Evolutionary conservation across 345 rosid species (phyloP).

Genomic region (Nasturtium officinale): DNA sequence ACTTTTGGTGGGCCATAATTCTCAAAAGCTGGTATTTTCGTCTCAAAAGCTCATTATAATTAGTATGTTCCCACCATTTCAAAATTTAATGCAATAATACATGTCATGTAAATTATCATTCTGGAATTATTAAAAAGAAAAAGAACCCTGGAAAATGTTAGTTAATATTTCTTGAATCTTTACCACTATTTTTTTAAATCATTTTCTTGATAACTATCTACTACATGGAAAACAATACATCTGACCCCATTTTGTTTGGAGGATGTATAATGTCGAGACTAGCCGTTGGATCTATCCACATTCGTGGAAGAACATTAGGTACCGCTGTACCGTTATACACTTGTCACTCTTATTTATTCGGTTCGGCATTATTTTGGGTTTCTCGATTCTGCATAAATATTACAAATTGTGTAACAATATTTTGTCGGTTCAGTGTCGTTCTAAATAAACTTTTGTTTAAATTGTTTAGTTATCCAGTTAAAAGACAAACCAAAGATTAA

Average conservation of each 20-base stretch:
- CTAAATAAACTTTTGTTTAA: neutral
- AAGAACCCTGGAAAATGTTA: neutral
- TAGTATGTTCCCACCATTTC: neutral
- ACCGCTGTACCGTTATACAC: neutral
- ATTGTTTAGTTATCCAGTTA: neutral
- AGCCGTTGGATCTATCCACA: slow-evolving; percentile 20
- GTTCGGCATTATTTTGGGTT: neutral
- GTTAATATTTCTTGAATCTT: neutral
- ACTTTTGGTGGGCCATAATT: slow-evolving; percentile 13
- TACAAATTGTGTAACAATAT: neutral
- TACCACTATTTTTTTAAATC: neutral
- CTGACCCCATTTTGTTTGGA: neutral
- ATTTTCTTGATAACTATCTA: neutral
- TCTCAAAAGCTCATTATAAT: slow-evolving; percentile 13
- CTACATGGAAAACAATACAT: neutral
- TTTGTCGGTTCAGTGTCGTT: neutral
- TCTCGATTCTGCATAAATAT: neutral
- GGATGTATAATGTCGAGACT: slow-evolving; percentile 23
- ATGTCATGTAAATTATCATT: neutral
- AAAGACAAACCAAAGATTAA: neutral
- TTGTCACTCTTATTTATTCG: neutral
- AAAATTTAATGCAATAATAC: neutral
- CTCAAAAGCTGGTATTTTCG: neutral
- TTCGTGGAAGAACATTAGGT: slow-evolving; percentile 29
- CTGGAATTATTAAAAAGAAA: no score